phyloP scores from a whole-genome alignment of 2,329 filamentous ascomycete genomes.

The Chaetomium globosum region DNA sequence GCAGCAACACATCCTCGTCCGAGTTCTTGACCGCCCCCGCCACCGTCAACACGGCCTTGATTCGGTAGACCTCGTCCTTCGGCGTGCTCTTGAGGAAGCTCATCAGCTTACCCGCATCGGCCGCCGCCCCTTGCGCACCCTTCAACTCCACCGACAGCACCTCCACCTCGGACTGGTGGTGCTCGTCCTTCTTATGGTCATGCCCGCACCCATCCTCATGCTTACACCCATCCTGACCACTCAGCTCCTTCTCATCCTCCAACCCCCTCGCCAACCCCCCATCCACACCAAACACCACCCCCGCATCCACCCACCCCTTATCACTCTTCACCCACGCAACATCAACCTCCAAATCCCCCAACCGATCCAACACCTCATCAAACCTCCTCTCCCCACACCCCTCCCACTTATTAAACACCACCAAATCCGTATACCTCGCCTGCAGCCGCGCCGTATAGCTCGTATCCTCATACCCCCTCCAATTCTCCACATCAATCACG shows the following conservation, averaged over 20 bases:
- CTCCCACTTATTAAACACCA: conserved; percentile 96
- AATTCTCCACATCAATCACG: conserved; percentile 94
- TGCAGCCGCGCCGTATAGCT: conserved; percentile 87
- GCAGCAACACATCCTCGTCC: conserved; percentile 49
- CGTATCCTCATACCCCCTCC: conserved; percentile 88
- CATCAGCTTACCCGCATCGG: conserved; percentile 65
- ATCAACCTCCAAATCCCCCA: conserved; percentile 80
- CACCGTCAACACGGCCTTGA: conserved; percentile 70
- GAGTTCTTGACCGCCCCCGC: conserved; percentile 52
- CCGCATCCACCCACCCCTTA: conserved; percentile 74
- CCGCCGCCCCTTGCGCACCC: conserved; percentile 44
- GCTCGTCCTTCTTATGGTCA: conserved; percentile 47
- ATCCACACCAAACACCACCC: conserved; percentile 85
- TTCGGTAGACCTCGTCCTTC: conserved; percentile 93
- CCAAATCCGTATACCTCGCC: conserved; percentile 84
- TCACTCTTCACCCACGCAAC: conserved; percentile 83
- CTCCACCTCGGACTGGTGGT: conserved; percentile 86
- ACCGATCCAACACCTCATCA: conserved; percentile 74
- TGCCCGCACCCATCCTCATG: conserved; percentile 33
- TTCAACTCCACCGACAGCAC: conserved; percentile 79
- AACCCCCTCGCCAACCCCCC: conserved; percentile 67
- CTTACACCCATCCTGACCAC: conserved; percentile 29
- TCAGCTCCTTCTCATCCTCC: conserved; percentile 44
- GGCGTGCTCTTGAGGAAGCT: conserved; percentile 71
- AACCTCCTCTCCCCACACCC: conserved; percentile 69